Base-by-base conservation (phyloP, 306 rosid species). In the Glycyrrhiza uralensis region DNA sequence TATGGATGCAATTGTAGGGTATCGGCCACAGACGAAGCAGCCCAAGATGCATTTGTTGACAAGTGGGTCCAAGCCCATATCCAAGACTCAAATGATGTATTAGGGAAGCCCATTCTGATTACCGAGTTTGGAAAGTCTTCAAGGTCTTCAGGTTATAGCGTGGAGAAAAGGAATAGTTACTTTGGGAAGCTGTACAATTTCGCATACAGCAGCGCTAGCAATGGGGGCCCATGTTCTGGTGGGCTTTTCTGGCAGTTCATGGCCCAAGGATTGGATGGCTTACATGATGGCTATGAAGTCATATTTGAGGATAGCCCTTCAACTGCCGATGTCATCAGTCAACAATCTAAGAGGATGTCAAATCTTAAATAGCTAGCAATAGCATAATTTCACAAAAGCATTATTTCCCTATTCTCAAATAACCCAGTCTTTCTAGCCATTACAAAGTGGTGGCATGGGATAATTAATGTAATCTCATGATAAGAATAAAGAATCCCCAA, bases 71-170 rank as follows among this genome's bases (percentile, higher is more conserved):
- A 65, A 39, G 35, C 29, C 20, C 85, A 76, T 72, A 39, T 71
- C 4, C 26, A 71, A 7, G 79, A 81, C 38, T 71, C 71, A 2
- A 58, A 71, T 1, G 35, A 59, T 18, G 17, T 79, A 28, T 0
- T 83, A 2, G 0, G 6, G 3, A 79, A 74, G 42, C 86, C 83
- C 26, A 71, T 83, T 38, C 47, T 83, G 3, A 0, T 79, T 4
- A 41, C 47, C 0, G 83, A 79, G 72, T 78, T 82, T 69, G 86
- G 86, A 41, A 82, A 69, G 65, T 82, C 83, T 13, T 74, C 83
- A 22, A 78, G 4, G 42, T 56, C 35, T 13, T 1, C 55, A 0
- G 81, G 78, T 11, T 82, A 78, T 3, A 62, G 3, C 0, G 61
- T 69, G 14, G 72, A 68, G 0, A 56, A 68, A 20, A 82, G 86